These are phyloP conservation scores for Pleurotus djamor DNA, from an alignment of 768 basidiomycete genomes.

Conservation along the genomic window DNA sequence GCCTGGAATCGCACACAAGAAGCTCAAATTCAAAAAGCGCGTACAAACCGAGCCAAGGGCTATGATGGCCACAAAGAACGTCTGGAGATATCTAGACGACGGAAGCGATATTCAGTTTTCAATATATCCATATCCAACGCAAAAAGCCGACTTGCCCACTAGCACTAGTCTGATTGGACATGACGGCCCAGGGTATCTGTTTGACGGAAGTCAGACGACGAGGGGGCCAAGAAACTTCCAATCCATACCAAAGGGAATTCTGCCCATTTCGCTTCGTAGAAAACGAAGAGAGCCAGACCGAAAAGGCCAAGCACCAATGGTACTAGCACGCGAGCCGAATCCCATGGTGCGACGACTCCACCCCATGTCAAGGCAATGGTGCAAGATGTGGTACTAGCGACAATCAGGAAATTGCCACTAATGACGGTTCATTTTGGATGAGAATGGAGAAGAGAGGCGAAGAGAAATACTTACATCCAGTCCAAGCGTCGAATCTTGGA, in stretches of 20 bases:
- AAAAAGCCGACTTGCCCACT: slow-evolving; percentile 24
- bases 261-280: slow-evolving; percentile 33
- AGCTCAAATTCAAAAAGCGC: too few relatives aligned
- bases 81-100: too few relatives aligned
- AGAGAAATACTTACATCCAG: slow-evolving; percentile 36
- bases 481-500: slow-evolving; percentile 38
- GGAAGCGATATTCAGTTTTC: too few relatives aligned
- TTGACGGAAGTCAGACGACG: too few relatives aligned
- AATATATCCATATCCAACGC: too few relatives aligned
- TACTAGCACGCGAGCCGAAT: slow-evolving; percentile 31
- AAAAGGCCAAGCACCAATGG: slow-evolving; percentile 40
- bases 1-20: too few relatives aligned
- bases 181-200: neutral
- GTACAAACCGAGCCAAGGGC: neutral
- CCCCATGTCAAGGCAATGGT: slow-evolving; percentile 48
- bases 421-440: neutral
- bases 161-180: slow-evolving; percentile 32
- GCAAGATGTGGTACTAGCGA: slow-evolving; percentile 27
- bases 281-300: slow-evolving; percentile 33
- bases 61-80: slow-evolving; percentile 2
- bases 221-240: too few relatives aligned
- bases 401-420: slow-evolving; percentile 41
- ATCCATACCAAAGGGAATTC: slow-evolving; percentile 17
- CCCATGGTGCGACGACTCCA: slow-evolving; percentile 42
- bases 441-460: neutral